Evolutionary conservation across 2,329 filamentous ascomycete genomes (phyloP).

Genomic region (Talaromyces albobiverticillius): DNA sequence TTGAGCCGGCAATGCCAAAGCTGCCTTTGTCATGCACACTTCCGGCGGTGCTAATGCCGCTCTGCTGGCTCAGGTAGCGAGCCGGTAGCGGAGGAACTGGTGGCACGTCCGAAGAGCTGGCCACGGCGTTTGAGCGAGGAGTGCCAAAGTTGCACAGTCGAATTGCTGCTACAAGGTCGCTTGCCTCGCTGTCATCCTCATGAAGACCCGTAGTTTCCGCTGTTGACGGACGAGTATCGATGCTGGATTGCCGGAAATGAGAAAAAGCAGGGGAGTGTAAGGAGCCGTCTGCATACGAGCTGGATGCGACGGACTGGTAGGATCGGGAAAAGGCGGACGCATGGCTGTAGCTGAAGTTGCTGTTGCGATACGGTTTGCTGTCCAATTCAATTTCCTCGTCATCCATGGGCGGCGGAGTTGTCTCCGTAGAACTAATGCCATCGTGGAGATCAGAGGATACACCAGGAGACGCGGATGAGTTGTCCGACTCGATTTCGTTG

Average conservation of each 20-base stretch:
- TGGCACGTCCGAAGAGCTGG: conserved; percentile 70
- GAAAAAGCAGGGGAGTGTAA: conserved; percentile 45
- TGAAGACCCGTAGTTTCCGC: conserved; percentile 72
- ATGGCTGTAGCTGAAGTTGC: conserved; percentile 50
- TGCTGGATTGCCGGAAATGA: conserved; percentile 70
- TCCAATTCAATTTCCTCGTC: conserved; percentile 57
- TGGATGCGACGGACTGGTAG: conserved; percentile 68
- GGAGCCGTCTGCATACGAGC: conserved; percentile 55
- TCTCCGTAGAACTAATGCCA: conserved; percentile 80
- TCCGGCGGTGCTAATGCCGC: conserved; percentile 39
- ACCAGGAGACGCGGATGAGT: conserved; percentile 76
- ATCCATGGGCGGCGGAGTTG: conserved; percentile 79
- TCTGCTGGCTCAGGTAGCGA: conserved; percentile 66
- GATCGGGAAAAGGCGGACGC: conserved; percentile 65
- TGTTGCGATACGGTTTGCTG: conserved; percentile 15
- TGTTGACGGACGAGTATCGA: conserved; percentile 72
- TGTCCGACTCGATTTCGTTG: conserved; percentile 70
- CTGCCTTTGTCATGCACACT: conserved; percentile 38
- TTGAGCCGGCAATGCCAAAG: conserved; percentile 29
- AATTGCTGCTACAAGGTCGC: conserved; percentile 83
- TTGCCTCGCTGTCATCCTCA: conserved; percentile 81
- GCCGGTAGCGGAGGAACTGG: conserved; percentile 84
- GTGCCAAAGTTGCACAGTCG: conserved; percentile 87
- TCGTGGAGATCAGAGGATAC: conserved; percentile 75
- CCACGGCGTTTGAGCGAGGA: conserved; percentile 62